These are phyloP conservation scores for Cordyceps javanica DNA, from an alignment of 2,329 filamentous ascomycete species.

Conservation along the genomic window DNA sequence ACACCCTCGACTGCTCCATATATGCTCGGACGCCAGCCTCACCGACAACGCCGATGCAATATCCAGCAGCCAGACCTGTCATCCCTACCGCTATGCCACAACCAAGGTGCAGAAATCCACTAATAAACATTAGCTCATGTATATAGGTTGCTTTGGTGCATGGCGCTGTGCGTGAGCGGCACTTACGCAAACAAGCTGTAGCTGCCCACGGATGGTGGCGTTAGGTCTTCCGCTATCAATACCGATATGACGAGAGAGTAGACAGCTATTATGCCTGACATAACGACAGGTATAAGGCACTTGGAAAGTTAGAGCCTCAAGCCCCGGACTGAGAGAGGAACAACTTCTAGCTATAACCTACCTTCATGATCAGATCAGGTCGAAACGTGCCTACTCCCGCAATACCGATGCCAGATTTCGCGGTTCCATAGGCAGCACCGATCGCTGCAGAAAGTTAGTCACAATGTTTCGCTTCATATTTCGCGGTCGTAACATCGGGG, in stretches of 20 bases:
- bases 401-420: slow-evolving; percentile 84
- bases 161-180: neutral
- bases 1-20: slow-evolving; percentile 93
- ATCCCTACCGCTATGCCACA: slow-evolving; percentile 88
- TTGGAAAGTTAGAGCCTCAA: slow-evolving; percentile 25
- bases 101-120: slow-evolving; percentile 88
- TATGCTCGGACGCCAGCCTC: slow-evolving; percentile 91
- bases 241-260: slow-evolving; percentile 97
- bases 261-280: slow-evolving; percentile 98
- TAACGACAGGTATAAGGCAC: slow-evolving; percentile 85
- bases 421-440: slow-evolving; percentile 80
- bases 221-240: slow-evolving; percentile 86
- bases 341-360: slow-evolving; percentile 30
- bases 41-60: slow-evolving; percentile 92
- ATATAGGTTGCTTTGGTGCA: neutral
- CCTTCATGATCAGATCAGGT: slow-evolving; percentile 89
- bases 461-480: neutral
- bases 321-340: neutral
- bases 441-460: slow-evolving; percentile 34
- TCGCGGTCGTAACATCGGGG: neutral
- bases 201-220: slow-evolving; percentile 55
- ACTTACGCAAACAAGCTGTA: slow-evolving; percentile 82
- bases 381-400: slow-evolving; percentile 79
- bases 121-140: slow-evolving; percentile 28
- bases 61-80: slow-evolving; percentile 88